A percentile compares a stretch with the other conserved stretches of the same genome.
Evolutionary conservation across 495 filamentous ascomycete species (phyloP).

Genomic region (Aspergillus indologenus): DNA sequence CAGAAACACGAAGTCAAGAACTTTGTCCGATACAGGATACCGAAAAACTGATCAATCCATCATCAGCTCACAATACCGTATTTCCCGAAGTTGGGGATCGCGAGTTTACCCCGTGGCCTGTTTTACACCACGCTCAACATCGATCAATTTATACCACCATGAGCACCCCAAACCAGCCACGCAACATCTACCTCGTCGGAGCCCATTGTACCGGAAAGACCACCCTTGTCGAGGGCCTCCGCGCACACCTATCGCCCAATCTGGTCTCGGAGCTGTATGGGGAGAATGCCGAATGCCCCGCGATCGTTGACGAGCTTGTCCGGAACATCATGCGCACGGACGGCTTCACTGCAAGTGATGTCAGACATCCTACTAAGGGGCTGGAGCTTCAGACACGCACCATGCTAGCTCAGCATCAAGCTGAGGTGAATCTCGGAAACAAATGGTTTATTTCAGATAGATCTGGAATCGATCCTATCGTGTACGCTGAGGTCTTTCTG

Average conservation of each 20-base stretch:
- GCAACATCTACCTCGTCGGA: slow-evolving; percentile 2
- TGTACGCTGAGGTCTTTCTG: slow-evolving; percentile 3
- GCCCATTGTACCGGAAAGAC: slow-evolving; percentile 6
- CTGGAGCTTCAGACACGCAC: slow-evolving; percentile 1
- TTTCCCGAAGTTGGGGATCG: too few relatives aligned
- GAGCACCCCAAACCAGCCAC: neutral
- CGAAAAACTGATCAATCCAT: too few relatives aligned
- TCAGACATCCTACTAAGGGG: neutral
- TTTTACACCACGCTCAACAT: too few relatives aligned
- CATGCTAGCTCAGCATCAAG: neutral
- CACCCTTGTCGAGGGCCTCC: neutral
- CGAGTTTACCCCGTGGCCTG: too few relatives aligned
- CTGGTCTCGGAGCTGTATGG: too few relatives aligned
- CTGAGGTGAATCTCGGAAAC: neutral
- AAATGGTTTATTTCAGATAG: slow-evolving; percentile 7
- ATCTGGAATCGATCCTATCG: slow-evolving; percentile 6
- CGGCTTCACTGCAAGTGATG: neutral
- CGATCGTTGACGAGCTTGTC: neutral
- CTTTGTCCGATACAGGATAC: too few relatives aligned
- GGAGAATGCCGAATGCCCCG: neutral
- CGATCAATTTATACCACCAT: too few relatives aligned
- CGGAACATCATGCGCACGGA: neutral
- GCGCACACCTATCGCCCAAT: neutral
- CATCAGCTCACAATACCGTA: too few relatives aligned
- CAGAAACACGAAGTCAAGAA: too few relatives aligned